Evolutionary conservation across 192 early-diverging fungal species (phyloP), one percentile per base, ranked within the genome.

Genomic region (Paraglomus brasilianum): DNA sequence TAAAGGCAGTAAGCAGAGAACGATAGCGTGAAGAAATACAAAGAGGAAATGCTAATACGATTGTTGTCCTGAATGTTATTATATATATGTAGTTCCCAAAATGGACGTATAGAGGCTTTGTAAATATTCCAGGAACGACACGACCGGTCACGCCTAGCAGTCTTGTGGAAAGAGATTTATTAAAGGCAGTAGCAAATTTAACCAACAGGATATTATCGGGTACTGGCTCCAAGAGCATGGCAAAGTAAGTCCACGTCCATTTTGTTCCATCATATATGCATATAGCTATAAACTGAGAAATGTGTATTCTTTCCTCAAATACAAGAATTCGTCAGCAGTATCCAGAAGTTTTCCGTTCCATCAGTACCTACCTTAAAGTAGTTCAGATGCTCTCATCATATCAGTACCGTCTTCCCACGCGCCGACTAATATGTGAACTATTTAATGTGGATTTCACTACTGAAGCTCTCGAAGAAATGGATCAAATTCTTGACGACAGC

Each of bases 191-290:
- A 49, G 89, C 90, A 46, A 91, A 91, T 72, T 78, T 95, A 60
- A 87, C 86, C 49, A 95, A 95, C 63, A 88, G 92, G 67, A 92
- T 94, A 71, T 73, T 93, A 36, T 87, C 90, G 7, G 89, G 86
- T 60, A 86, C 83, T n/a, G 90, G 91, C 3, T 90, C 89, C 22
- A 89, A 87, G 55, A 80, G 81, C 22, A 66, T 94, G 7, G 80
- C 85, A 47, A 86, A 79, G 85, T 89, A 81, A 30, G 62, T 39
- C 41, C 15, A 9, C 10, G 17, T 45, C 45, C 46, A 53, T 69
- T 17, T 43, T 8, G 9, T 50, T 61, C n/a, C n/a, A n/a, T n/a
- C n/a, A n/a, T 48, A 48, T 66, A 50, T 9, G 4, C 52, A 55
- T 8, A 7, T 21, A 6, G 17, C 24, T 17, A 73, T 49, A 60